These are phyloP conservation scores for Phytophthora foliorum DNA, from an alignment of 352 stramenopile genomes.

Conservation along the genomic window DNA sequence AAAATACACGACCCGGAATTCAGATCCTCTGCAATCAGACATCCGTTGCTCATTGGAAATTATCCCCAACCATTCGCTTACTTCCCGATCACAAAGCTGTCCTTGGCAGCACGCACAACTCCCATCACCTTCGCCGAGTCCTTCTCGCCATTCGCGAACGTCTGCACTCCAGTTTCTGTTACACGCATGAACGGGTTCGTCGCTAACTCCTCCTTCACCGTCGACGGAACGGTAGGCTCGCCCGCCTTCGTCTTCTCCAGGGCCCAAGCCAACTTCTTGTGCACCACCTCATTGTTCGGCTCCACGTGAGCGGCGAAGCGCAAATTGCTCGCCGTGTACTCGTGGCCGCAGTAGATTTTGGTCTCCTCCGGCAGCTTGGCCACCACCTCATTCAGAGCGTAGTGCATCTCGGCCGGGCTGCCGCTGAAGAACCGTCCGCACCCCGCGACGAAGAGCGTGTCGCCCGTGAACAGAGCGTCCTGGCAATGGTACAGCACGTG, in stretches of 20 bases:
- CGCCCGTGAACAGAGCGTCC: conserved; percentile 90
- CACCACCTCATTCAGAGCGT: conserved; percentile 84
- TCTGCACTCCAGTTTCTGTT: conserved; percentile 52
- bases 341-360: conserved; percentile 92
- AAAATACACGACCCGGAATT: too few relatives aligned
- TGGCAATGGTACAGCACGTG: conserved; percentile 85
- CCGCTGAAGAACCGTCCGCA: conserved; percentile 91
- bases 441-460: conserved; percentile 93
- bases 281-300: conserved; percentile 80
- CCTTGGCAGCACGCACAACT: conserved; percentile 63
- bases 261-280: conserved; percentile 75
- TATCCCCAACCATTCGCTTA: not conserved
- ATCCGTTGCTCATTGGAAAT: not conserved
- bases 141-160: conserved; percentile 49
- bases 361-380: conserved; percentile 72
- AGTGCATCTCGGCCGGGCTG: conserved; percentile 87
- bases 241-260: conserved; percentile 42
- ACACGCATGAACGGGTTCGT: conserved; percentile 91
- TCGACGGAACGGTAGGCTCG: conserved; percentile 92
- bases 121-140: conserved; percentile 72
- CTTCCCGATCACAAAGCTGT: conserved; percentile 70
- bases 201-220: conserved; percentile 69
- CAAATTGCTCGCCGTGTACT: conserved; percentile 94
- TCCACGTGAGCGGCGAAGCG: conserved; percentile 92
- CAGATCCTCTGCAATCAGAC: too few relatives aligned